Conservation (phyloP, 2,329 filamentous ascomycete genomes). For the Aaosphaeria pasadenensis region DNA sequence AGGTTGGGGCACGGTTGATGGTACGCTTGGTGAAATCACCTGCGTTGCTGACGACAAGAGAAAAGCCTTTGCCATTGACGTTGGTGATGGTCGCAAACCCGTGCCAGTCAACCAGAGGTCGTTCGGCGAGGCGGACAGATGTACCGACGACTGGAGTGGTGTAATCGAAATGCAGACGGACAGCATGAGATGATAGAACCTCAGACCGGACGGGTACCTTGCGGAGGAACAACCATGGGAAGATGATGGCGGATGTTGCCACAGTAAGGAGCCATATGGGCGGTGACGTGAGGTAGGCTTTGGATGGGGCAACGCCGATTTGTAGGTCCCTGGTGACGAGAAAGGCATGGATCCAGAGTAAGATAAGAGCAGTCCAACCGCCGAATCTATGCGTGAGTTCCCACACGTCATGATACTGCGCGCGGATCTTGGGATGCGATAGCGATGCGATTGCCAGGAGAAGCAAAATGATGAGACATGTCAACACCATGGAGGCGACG, state of each 20-base stretch:
- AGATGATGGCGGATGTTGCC: constrained; percentile 65
- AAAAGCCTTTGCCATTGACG: constrained; percentile 24
- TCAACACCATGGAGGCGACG: constrained; percentile 21
- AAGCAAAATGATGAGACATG: constrained; percentile 26
- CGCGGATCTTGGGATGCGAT: constrained; percentile 30
- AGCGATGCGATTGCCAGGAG: constrained; percentile 27
- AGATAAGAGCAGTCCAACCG: constrained; percentile 34
- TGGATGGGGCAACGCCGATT: constrained; percentile 10
- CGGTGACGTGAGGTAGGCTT: constrained; percentile 23
- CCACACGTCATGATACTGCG: constrained; percentile 32
- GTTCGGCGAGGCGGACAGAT: constrained; percentile 27
- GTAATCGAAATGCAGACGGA: constrained; percentile 59
- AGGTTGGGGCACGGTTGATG: constrained; percentile 28
- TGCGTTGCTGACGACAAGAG: constrained; percentile 36
- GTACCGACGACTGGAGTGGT: constrained; percentile 30
- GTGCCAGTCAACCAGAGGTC: constrained; percentile 36
- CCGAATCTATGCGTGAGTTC: constrained; percentile 37
- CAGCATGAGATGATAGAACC: constrained; percentile 68
- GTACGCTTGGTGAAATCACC: constrained; percentile 38
- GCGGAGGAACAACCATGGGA: constrained; percentile 72
- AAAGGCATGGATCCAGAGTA: constrained; percentile 34
- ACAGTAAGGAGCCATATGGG: constrained; percentile 67
- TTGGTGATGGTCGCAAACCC: constrained; percentile 41
- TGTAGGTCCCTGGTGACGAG: constrained; percentile 23
- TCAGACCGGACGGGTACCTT: constrained; percentile 66